Evolutionary conservation across 208 protist species (phyloP).

Genomic region (Novymonas esmeraldas): DNA sequence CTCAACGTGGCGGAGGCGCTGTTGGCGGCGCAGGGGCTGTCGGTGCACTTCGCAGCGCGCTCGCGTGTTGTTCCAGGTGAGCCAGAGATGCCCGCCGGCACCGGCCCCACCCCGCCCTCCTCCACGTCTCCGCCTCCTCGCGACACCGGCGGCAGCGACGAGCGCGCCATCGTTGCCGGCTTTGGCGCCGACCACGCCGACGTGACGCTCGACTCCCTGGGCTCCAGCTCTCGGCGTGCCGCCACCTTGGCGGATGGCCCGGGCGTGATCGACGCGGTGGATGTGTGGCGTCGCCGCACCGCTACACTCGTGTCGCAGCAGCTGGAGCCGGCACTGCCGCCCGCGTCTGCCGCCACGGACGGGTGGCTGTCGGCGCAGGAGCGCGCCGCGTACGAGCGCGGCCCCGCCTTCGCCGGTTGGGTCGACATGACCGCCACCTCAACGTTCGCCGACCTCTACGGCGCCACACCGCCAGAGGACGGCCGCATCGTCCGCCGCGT

Average conservation of each 20-base stretch:
- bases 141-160: not conserved
- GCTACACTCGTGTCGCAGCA: conserved; percentile 26
- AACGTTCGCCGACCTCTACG: conserved; percentile 72
- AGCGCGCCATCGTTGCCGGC: conserved; percentile 22
- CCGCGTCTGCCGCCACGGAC: conserved; percentile 9
- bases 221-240: not conserved
- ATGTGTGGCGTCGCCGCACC: conserved; percentile 58
- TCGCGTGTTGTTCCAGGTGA: conserved; percentile 37
- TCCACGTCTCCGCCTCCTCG: not conserved
- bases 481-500: conserved; percentile 49
- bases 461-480: conserved; percentile 54
- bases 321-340: conserved; percentile 28
- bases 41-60: conserved; percentile 58
- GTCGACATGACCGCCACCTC: conserved; percentile 41
- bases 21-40: conserved; percentile 75
- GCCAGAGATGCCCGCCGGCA: not conserved
- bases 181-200: conserved; percentile 13
- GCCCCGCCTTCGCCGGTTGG: conserved; percentile 56
- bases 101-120: not conserved
- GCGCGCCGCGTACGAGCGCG: conserved; percentile 36
- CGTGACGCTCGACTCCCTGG: conserved; percentile 39
- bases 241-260: conserved; percentile 50
- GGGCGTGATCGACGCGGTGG: conserved; percentile 52
- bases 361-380: conserved; percentile 70
- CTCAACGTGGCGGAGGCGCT: conserved; percentile 70